Base-by-base conservation (phyloP, 2,329 filamentous ascomycete species). In the Aaosphaeria arxii region DNA sequence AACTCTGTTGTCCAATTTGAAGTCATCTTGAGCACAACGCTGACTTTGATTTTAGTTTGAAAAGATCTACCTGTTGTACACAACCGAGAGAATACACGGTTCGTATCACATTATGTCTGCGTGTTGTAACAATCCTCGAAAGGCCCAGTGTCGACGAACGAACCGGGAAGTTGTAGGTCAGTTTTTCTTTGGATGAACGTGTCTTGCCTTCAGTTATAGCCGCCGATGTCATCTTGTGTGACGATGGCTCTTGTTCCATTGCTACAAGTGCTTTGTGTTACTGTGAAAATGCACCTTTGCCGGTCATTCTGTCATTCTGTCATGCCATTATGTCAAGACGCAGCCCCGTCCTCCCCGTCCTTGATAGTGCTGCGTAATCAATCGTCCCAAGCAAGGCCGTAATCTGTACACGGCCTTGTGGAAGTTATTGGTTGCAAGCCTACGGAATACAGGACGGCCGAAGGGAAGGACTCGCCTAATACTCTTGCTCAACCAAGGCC, bases 211-310 rank as follows among this genome's bases (percentile, higher is more conserved):
- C 17, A 24, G 29, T 30, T 30, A 32, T 51, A 49, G 54, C 52
- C 50, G 54, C 52, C 46, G 47, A 55, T 57, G 52, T 52, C 50
- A 51, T 52, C 31, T 13, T 50, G 50, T 58, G 48, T 47, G 42
- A 52, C 54, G 17, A 24, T n/a, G 33, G 5, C 9, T 42, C 35
- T 6, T 9, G 29, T 40, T 44, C 51, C 52, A 53, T 52, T 52
- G 52, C 49, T 59, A 51, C 54, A 50, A 46, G 17, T 48, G 48
- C 44, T 42, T 42, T 48, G 55, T 59, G 58, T 58, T 49, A 56
- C 56, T 54, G 50, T 55, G 55, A 56, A 50, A 51, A 56, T 60
- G 53, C 58, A 54, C 45, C 47, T 46, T 49, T 45, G 40, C 31
- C 45, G 43, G 45, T 43, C 47, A 40, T 47, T 44, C 33, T n/a